Percentiles rank a stretch among this genome's conserved stretches.
phyloP scores from a whole-genome alignment of 148 eudicot genomes.

The Mesembryanthemum crystallinum region DNA sequence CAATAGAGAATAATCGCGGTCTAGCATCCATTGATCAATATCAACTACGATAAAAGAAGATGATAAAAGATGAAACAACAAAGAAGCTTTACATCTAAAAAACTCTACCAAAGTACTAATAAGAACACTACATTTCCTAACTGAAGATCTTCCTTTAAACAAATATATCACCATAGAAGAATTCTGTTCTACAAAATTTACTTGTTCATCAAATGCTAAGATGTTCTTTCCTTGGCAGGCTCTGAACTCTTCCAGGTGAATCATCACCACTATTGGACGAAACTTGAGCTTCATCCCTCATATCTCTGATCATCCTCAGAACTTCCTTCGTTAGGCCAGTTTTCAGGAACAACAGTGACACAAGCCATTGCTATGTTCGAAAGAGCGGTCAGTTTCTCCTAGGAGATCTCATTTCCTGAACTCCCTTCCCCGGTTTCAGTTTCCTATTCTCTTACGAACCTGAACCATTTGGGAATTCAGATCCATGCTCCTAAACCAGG shows the following conservation, averaged over 20 bases:
- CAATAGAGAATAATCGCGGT: neutral
- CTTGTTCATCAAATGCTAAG: slow-evolving; percentile 54
- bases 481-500: slow-evolving; percentile 78
- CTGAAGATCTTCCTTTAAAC: slow-evolving; percentile 11
- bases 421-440: slow-evolving; percentile 76
- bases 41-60: slow-evolving; percentile 2
- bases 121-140: slow-evolving; percentile 19
- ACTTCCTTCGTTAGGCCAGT: slow-evolving; percentile 76
- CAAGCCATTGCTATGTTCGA: slow-evolving; percentile 80
- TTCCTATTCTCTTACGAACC: slow-evolving; percentile 80
- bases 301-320: slow-evolving; percentile 74
- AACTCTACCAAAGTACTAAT: slow-evolving; percentile 4
- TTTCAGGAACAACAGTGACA: slow-evolving; percentile 48
- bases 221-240: slow-evolving; percentile 87
- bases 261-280: slow-evolving; percentile 93
- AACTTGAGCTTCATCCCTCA: slow-evolving; percentile 69
- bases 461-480: slow-evolving; percentile 85
- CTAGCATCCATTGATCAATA: slow-evolving; percentile 5
- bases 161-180: slow-evolving; percentile 27
- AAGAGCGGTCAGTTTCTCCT: slow-evolving; percentile 75
- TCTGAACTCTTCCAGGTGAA: slow-evolving; percentile 92
- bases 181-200: slow-evolving; percentile 14
- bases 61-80: neutral
- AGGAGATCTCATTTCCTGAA: slow-evolving; percentile 70
- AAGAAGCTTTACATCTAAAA: slow-evolving; percentile 33